Base-by-base conservation (phyloP, 2,329 filamentous ascomycete genomes). In the Epichloe uncinata region DNA sequence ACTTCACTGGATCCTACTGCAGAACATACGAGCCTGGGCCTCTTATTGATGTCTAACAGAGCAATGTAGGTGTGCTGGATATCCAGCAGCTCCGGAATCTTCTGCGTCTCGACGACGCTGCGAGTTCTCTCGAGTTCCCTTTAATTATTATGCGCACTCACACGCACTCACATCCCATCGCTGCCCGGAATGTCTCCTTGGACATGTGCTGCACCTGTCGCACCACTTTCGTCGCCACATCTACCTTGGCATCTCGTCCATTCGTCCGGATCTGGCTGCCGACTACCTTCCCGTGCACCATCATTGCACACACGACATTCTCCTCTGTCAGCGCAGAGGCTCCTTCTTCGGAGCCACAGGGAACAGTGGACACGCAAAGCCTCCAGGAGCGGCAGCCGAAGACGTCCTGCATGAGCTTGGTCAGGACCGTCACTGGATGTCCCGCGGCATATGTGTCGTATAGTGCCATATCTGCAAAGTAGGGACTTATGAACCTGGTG, bases 371-470 rank as follows among this genome's bases (percentile, higher is more conserved):
- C 11, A 72, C 68, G 54, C 77, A 69, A 45, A 83, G 62, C 8
- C 79, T 72, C 73, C 75, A 80, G 48, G 71, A 63, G 2, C 51
- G 67, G 63, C 91, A 96, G 30, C 74, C 77, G 53, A 88, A 82
- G 11, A 78, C 73, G 11, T 74, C 71, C 8, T 77, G 71, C 52
- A 96, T 70, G 53, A 79, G 71, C 42, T 79, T 79, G 40, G 79
- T 71, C 0, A 95, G 73, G 41, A 78, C 79, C 0, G 86, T 95
- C 4, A 86, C 84, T 0, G 91, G 91, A 57, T 97, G 90, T 35
- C 85, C 85, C 58, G 84, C 87, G 2, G 88, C 89, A 63, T 87
- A 96, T 0, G 79, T 79, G 63, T 97, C 89, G 64, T 95, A 96
- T 38, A 93, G 75, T 3, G 74, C 71, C 82, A 97, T 95, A 64